Evolutionary conservation across 257 asterid genomes (phyloP).

Genomic region (Euphrasia confusa): DNA sequence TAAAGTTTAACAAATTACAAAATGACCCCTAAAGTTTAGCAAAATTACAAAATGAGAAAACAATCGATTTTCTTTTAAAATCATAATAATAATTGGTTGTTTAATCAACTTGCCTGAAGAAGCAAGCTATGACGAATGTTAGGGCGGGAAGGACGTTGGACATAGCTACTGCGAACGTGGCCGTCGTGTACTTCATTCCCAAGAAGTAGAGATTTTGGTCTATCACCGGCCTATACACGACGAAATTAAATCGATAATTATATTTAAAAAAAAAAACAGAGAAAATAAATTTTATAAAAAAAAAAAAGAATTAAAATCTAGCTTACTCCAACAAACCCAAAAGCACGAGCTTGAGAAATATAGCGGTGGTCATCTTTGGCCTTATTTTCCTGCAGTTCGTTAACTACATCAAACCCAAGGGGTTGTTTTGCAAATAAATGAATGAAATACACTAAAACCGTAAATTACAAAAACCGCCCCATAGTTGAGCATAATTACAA

Average conservation of each 20-base stretch:
- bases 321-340: slow-evolving; percentile 80
- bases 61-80: background rate
- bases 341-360: slow-evolving; percentile 56
- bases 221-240: slow-evolving; percentile 66
- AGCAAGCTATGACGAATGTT: slow-evolving; percentile 80
- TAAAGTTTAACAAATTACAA: background rate
- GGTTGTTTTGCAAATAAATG: too few species aligned
- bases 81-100: background rate
- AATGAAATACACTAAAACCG: too few species aligned
- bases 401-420: too few species aligned
- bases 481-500: background rate
- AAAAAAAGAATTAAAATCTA: background rate
- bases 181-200: slow-evolving; percentile 94
- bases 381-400: slow-evolving; percentile 59
- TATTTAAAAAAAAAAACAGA: background rate
- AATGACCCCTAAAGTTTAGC: too few species aligned
- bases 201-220: slow-evolving; percentile 88
- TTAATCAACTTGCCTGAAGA: slow-evolving; percentile 50
- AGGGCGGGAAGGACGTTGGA: slow-evolving; percentile 88
- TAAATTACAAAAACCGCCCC: too few species aligned
- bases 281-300: background rate
- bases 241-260: background rate
- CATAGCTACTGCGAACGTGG: slow-evolving; percentile 99
- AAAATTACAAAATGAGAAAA: background rate
- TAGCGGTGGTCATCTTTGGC: slow-evolving; percentile 73